Conservation (phyloP, 306 rosid species). For the Cicer pinnatifidum region DNA sequence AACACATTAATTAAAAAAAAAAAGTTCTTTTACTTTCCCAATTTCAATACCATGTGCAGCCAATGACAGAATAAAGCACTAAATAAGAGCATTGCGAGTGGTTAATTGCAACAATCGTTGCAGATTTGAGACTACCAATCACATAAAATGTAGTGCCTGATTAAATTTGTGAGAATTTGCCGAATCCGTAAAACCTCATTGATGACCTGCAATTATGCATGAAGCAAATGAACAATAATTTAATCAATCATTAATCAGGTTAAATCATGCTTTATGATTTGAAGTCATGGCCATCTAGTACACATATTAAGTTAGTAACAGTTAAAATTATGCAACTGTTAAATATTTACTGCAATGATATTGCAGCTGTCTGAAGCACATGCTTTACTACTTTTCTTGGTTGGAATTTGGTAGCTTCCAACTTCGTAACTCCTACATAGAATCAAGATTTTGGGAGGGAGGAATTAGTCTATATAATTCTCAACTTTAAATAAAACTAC, state of each 20-base stretch:
- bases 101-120: background rate
- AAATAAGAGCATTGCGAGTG: background rate
- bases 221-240: background rate
- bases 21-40: too few relatives aligned
- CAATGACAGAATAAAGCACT: too few relatives aligned
- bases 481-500: background rate
- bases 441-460: background rate
- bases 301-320: background rate
- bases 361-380: conserved; percentile 95
- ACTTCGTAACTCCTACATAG: conserved; percentile 80
- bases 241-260: background rate
- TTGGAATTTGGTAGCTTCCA: conserved; percentile 86
- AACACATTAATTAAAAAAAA: background rate
- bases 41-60: too few relatives aligned
- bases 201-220: conserved; percentile 59
- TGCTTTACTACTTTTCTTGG: conserved; percentile 94
- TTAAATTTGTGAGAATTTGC: conserved; percentile 86
- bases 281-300: background rate
- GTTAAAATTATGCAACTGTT: background rate
- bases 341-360: conserved; percentile 76
- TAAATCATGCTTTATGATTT: background rate
- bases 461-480: conserved; percentile 10
- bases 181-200: conserved; percentile 93
- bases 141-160: conserved; percentile 57
- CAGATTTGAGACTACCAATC: background rate